phyloP scores from a whole-genome alignment of 129 eudicot genomes.

The sunflower (Helianthus annuus) region DNA sequence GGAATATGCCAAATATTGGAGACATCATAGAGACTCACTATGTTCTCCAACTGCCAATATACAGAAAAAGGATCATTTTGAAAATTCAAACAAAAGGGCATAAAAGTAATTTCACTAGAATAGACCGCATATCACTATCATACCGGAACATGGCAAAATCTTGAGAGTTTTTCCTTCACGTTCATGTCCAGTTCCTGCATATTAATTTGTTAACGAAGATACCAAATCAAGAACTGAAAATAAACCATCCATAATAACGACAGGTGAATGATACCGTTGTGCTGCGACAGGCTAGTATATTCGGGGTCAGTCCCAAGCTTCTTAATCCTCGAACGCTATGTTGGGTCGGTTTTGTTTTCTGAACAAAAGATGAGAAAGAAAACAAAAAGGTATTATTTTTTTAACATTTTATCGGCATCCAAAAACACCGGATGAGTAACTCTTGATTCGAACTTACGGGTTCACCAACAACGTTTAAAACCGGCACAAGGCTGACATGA shows the following conservation, averaged over 20 bases:
- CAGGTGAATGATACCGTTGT: conserved; percentile 56
- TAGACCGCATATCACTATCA: not conserved
- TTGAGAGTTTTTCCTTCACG: conserved; percentile 89
- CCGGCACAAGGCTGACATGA: conserved; percentile 98
- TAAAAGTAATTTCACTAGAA: conserved; percentile 15
- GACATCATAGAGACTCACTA: conserved; percentile 80
- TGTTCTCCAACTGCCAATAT: conserved; percentile 60
- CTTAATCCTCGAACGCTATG: conserved; percentile 91
- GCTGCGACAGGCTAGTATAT: conserved; percentile 92
- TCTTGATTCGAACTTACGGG: conserved; percentile 49
- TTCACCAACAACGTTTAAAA: conserved; percentile 92
- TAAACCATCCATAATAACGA: not conserved
- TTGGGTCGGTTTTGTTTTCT: conserved; percentile 99
- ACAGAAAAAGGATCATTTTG: not conserved
- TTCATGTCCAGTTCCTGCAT: conserved; percentile 77
- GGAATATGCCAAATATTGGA: conserved; percentile 97
- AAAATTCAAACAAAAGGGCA: conserved; percentile 7
- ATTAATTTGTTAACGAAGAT: not conserved
- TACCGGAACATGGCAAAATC: conserved; percentile 98
- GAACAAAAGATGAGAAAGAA: conserved; percentile 22
- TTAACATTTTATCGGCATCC: not conserved
- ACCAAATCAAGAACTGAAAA: not conserved
- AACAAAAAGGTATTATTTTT: not conserved
- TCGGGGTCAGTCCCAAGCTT: conserved; percentile 82
- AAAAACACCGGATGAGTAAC: conserved; percentile 5